Evolutionary conservation across 2,329 filamentous ascomycete species (phyloP).

Genomic region (Ceratocystis variospora): DNA sequence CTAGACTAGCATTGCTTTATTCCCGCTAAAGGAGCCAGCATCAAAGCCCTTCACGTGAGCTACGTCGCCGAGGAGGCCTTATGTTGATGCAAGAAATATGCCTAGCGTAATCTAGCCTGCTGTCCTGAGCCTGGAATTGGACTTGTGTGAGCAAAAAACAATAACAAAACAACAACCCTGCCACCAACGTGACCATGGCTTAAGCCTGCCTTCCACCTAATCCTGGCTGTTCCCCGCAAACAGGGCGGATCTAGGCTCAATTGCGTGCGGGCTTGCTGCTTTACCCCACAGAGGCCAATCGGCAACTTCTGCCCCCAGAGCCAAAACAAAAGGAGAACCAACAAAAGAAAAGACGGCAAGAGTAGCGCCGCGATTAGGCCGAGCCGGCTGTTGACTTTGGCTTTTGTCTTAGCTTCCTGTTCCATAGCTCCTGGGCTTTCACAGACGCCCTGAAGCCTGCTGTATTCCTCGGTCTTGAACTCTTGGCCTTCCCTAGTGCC

Average conservation of each 20-base stretch:
- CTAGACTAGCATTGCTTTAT: neutral
- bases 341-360: neutral
- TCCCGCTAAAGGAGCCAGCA: neutral
- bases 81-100: neutral
- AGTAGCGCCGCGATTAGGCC: constrained; percentile 1
- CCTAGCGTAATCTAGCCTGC: too few species aligned
- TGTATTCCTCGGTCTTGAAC: neutral
- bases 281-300: neutral
- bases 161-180: neutral
- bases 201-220: neutral
- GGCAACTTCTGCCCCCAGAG: neutral
- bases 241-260: neutral
- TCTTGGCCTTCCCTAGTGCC: neutral
- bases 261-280: neutral
- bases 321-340: neutral
- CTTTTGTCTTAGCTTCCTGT: neutral
- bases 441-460: neutral
- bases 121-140: too few species aligned
- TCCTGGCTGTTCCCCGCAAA: neutral
- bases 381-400: neutral
- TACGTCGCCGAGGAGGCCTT: neutral
- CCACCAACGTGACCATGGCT: neutral
- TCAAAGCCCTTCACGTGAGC: neutral
- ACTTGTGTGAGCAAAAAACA: too few species aligned
- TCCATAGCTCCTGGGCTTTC: neutral